These are phyloP conservation scores for Apiotrichum veenhuisii DNA, from an alignment of 1,284 basidiomycete genomes.

Conservation along the genomic window DNA sequence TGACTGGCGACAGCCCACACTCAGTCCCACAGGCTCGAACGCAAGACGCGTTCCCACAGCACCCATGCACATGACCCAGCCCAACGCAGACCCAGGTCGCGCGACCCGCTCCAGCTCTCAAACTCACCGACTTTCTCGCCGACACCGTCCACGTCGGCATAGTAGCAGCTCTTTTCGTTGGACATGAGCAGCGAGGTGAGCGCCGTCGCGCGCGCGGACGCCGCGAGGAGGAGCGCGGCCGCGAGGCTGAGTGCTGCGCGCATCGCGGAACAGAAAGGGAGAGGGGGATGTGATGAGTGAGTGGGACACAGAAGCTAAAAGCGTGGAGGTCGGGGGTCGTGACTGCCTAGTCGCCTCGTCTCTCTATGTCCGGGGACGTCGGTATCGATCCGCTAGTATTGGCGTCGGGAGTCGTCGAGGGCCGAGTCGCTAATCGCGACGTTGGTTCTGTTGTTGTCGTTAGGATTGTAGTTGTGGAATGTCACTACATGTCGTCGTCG, in stretches of 20 bases:
- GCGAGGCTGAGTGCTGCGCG: conserved; percentile 8
- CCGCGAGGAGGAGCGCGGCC: conserved; percentile 18
- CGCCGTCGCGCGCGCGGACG: conserved; percentile 56
- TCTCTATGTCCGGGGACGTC: no score
- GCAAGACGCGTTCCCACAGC: no score
- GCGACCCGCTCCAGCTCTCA: neutral
- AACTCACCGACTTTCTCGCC: conserved; percentile 50
- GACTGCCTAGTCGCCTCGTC: neutral
- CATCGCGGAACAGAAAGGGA: no score
- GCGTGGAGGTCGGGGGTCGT: neutral
- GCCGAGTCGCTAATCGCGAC: no score
- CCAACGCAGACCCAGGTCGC: no score
- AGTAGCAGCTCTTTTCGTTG: conserved; percentile 89
- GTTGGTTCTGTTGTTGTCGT: neutral
- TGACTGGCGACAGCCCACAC: no score
- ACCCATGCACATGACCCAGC: no score
- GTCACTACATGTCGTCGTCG: neutral
- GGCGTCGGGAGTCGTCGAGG: no score
- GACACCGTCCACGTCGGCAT: conserved; percentile 78
- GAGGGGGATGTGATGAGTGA: no score
- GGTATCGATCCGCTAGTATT: no score
- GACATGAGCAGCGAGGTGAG: conserved; percentile 81
- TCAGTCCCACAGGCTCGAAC: no score
- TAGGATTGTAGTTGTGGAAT: neutral
- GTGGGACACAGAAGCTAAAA: neutral